These are phyloP conservation scores for Claviceps maximensis DNA, from an alignment of 2,329 filamentous ascomycete genomes.

Conservation along the genomic window DNA sequence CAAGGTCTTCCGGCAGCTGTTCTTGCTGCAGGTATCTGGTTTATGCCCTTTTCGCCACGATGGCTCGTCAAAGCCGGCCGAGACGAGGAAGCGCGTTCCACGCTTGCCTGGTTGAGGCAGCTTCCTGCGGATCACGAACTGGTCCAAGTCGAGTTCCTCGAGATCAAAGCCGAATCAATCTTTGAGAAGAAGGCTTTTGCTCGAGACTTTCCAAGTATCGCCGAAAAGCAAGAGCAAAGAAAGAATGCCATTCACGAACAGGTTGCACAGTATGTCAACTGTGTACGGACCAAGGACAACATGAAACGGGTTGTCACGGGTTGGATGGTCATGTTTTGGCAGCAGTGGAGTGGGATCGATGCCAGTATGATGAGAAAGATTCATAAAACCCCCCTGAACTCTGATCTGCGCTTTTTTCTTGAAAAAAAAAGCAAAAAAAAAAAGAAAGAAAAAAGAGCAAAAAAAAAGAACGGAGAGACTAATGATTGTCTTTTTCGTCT, in stretches of 20 bases:
- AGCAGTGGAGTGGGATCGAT: conserved; percentile 22
- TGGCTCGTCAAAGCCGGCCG: conserved; percentile 63
- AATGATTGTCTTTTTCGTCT: no score
- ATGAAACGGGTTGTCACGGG: conserved; percentile 53
- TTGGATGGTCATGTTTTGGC: conserved; percentile 38
- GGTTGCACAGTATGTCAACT: conserved; percentile 36
- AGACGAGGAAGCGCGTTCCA: conserved; percentile 48
- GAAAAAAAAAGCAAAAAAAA: no score
- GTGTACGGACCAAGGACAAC: conserved; percentile 34
- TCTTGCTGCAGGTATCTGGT: conserved; percentile 52
- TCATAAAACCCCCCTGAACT: no score
- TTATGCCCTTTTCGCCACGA: conserved; percentile 67
- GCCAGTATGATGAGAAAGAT: background rate
- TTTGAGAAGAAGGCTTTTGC: conserved; percentile 62
- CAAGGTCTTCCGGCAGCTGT: conserved; percentile 32
- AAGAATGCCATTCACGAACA: conserved; percentile 29
- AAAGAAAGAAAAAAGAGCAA: no score
- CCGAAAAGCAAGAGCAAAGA: conserved; percentile 19
- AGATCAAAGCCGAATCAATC: conserved; percentile 65
- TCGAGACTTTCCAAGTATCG: conserved; percentile 38
- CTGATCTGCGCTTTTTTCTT: background rate
- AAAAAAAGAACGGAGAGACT: no score
- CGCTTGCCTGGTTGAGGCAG: conserved; percentile 48
- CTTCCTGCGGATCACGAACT: conserved; percentile 50
- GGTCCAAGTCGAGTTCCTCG: conserved; percentile 63